Percentiles rank a stretch among this genome's conserved stretches.
Conservation (phyloP, 306 rosid species). For the Lupinus albus region DNA sequence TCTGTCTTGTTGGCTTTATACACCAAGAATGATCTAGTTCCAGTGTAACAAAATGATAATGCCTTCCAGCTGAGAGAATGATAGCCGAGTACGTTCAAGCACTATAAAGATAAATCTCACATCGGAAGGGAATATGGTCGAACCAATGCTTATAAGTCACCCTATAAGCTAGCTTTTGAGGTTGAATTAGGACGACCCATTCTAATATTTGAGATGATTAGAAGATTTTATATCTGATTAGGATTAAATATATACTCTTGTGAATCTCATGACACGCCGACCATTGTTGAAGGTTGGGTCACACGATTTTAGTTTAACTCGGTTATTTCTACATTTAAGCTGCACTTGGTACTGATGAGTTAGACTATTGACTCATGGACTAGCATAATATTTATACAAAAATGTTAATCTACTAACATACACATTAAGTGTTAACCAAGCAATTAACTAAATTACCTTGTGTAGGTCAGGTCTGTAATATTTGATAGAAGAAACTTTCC, state of each 20-base stretch:
- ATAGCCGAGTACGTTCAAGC: constrained; percentile 60
- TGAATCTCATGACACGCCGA: constrained; percentile 10
- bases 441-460: not conserved
- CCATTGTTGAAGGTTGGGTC: not conserved
- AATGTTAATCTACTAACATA: not conserved
- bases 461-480: not conserved
- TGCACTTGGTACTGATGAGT: not conserved
- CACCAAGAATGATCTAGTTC: constrained; percentile 62
- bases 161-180: too few species aligned
- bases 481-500: not conserved
- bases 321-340: not conserved
- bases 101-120: too few species aligned
- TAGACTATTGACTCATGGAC: not conserved
- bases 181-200: too few species aligned
- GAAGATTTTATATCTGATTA: too few species aligned
- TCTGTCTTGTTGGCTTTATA: constrained; percentile 48
- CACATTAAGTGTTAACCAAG: too few species aligned
- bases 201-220: too few species aligned
- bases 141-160: too few species aligned
- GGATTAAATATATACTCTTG: too few species aligned
- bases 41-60: constrained; percentile 64
- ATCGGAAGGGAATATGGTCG: too few species aligned
- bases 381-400: too few species aligned
- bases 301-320: not conserved
- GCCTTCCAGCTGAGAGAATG: constrained; percentile 87